Evolutionary conservation across 805 yeast genomes (phyloP), one percentile per base, ranked within the genome.

Genomic region (Cyberlindnera maritima): DNA sequence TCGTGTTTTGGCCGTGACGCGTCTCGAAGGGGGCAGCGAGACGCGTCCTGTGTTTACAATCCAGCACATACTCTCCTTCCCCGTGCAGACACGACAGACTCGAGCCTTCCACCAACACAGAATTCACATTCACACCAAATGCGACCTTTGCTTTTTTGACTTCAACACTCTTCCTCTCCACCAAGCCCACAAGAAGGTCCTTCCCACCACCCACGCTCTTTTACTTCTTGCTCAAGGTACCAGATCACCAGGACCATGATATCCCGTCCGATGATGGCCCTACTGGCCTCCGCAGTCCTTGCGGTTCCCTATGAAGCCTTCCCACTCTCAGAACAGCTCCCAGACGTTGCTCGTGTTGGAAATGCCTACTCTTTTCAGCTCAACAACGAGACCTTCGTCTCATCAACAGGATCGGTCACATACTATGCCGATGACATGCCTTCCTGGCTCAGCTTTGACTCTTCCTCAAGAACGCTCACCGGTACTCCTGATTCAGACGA

Each of bases 281-380:
- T 50, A 25, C 13, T 39, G 21, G 47, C 46, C 20, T 28, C 36
- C 14, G 23, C 38, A 15, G 36, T 40, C 13, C 28, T 33, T 78
- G 80, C 12, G 67, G 76, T 32, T 21, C 82, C 88, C 6, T 70
- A 73, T 43, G 71, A 76, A 34, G 87, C 86, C 38, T 88, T 84
- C 71, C 91, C 96, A n/a, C 80, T 90, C 61, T 67, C 76, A 53
- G 81, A 81, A 61, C 99, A 92, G 67, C 74, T 83, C 19, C 98
- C 98, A 5, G 85, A 89, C 29, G 88, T 94, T 13, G 98, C 96
- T 4, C 75, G 95, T 48, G 78, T 80, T 14, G 79, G 79, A 49
- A 72, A 79, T 56, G 55, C 62, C 2, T 92, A 84, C 66, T 55
- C 69, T 17, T 92, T 88, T 66, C 74, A 83, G 32, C 66, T 92